phyloP scores from a whole-genome alignment of 768 basidiomycete genomes.

The Tulasnella calospora region DNA sequence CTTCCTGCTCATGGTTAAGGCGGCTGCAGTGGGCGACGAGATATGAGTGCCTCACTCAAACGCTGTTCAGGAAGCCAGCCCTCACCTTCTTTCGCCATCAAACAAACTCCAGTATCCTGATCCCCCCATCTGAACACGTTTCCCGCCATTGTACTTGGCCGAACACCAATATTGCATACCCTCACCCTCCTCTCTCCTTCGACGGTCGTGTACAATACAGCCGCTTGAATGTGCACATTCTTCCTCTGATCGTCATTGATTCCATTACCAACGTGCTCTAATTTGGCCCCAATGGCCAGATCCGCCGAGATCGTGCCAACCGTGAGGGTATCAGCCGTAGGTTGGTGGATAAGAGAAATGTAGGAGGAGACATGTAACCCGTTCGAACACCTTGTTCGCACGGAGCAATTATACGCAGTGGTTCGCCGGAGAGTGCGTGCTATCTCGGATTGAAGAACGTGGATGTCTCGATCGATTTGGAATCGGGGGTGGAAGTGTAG shows the following conservation, averaged over 20 bases:
- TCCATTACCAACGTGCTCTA: constrained; percentile 57
- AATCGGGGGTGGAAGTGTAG: constrained; percentile 92
- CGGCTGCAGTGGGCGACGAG: constrained; percentile 47
- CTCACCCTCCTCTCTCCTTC: constrained; percentile 78
- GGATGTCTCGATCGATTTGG: constrained; percentile 58
- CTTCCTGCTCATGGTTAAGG: constrained; percentile 55
- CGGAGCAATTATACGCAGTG: constrained; percentile 72
- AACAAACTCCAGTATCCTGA: constrained; percentile 72
- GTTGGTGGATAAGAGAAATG: constrained; percentile 39
- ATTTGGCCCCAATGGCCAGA: constrained; percentile 66
- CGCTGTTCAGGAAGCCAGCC: constrained; percentile 13
- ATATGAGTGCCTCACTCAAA: background rate
- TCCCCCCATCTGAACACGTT: constrained; percentile 91
- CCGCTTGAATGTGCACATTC: constrained; percentile 78
- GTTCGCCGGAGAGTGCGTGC: constrained; percentile 60
- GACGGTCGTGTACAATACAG: constrained; percentile 77
- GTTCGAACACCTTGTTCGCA: constrained; percentile 79
- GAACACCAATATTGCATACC: constrained; percentile 77
- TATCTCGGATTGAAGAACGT: constrained; percentile 68
- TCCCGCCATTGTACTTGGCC: constrained; percentile 69
- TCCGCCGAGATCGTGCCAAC: constrained; percentile 80
- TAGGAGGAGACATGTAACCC: constrained; percentile 65
- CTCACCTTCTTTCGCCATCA: constrained; percentile 74
- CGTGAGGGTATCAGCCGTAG: constrained; percentile 43
- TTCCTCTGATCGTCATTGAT: constrained; percentile 55